Percentiles rank a stretch among this genome's conserved stretches.
Conservation (phyloP, 2,329 filamentous ascomycete species). For the Ophiognomonia clavigignenti-juglandacearum region DNA sequence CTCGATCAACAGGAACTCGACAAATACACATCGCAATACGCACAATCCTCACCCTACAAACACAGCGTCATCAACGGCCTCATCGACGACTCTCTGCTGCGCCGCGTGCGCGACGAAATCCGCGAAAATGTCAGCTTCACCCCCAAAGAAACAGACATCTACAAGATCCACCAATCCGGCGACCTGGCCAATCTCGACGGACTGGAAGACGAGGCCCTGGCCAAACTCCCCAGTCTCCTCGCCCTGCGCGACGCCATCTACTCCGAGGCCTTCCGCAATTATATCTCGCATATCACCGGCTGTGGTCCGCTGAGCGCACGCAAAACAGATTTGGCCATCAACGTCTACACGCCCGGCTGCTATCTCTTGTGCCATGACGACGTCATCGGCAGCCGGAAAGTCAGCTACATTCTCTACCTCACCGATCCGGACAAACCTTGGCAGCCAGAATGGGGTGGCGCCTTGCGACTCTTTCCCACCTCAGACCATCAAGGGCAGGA, state of each 20-base stretch:
- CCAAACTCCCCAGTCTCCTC: slow-evolving; percentile 84
- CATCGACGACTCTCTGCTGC: slow-evolving; percentile 76
- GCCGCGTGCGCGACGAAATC: slow-evolving; percentile 83
- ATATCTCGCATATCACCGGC: slow-evolving; percentile 79
- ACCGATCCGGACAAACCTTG: slow-evolving; percentile 88
- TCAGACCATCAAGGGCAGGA: slow-evolving; percentile 59
- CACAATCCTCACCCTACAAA: slow-evolving; percentile 70
- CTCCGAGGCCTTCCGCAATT: slow-evolving; percentile 82
- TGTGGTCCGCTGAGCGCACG: slow-evolving; percentile 82
- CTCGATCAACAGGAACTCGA: slow-evolving; percentile 56
- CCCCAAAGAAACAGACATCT: slow-evolving; percentile 98
- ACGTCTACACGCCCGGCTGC: slow-evolving; percentile 94
- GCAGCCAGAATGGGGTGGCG: slow-evolving; percentile 90
- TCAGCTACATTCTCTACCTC: slow-evolving; percentile 96
- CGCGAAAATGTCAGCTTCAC: slow-evolving; percentile 90
- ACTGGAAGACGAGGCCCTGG: slow-evolving; percentile 77
- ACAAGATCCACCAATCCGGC: slow-evolving; percentile 98
- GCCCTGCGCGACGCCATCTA: slow-evolving; percentile 92
- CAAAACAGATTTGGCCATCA: slow-evolving; percentile 99
- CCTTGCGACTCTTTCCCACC: slow-evolving; percentile 79
- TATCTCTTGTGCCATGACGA: slow-evolving; percentile 97
- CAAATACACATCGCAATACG: slow-evolving; percentile 58
- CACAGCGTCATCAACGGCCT: slow-evolving; percentile 84
- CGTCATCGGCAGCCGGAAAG: slow-evolving; percentile 91
- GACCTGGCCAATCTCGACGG: slow-evolving; percentile 96